Percentiles rank a stretch among this genome's conserved stretches.
Evolutionary conservation across 345 rosid genomes (phyloP).

Genomic region (Raphanus sativus): DNA sequence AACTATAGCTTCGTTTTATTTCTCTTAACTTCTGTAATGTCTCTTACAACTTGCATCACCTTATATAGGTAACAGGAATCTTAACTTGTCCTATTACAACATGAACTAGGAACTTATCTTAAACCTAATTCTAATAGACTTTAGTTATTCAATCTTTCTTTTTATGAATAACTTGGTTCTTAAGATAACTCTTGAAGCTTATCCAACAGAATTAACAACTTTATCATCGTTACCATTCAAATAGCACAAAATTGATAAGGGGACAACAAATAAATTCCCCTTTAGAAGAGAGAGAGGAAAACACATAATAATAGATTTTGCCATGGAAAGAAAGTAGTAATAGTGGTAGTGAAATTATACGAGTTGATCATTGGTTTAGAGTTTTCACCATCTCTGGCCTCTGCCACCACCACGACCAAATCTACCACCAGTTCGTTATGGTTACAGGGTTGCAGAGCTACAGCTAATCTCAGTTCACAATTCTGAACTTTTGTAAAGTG

Average conservation of each 20-base stretch:
- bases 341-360: not conserved
- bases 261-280: slow-evolving; percentile 3
- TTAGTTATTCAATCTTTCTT: too few relatives aligned
- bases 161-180: too few relatives aligned
- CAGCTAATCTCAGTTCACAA: slow-evolving; percentile 28
- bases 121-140: too few relatives aligned
- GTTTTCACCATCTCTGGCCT: slow-evolving; percentile 33
- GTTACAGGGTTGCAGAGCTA: slow-evolving; percentile 11
- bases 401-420: slow-evolving; percentile 45
- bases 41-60: too few relatives aligned
- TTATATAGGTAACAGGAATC: too few relatives aligned
- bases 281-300: not conserved
- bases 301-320: slow-evolving; percentile 1
- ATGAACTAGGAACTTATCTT: too few relatives aligned
- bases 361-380: not conserved
- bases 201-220: too few relatives aligned
- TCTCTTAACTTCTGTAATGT: too few relatives aligned
- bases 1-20: too few relatives aligned
- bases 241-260: slow-evolving; percentile 36
- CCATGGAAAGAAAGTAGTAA: not conserved
- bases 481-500: slow-evolving; percentile 17
- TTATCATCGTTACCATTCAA: slow-evolving; percentile 36
- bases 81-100: too few relatives aligned
- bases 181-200: too few relatives aligned
- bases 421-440: not conserved